Percentiles rank a stretch among this genome's conserved stretches.
These are phyloP conservation scores for Trichoderma reesei DNA, from an alignment of 495 filamentous ascomycete species.

Conservation along the genomic window DNA sequence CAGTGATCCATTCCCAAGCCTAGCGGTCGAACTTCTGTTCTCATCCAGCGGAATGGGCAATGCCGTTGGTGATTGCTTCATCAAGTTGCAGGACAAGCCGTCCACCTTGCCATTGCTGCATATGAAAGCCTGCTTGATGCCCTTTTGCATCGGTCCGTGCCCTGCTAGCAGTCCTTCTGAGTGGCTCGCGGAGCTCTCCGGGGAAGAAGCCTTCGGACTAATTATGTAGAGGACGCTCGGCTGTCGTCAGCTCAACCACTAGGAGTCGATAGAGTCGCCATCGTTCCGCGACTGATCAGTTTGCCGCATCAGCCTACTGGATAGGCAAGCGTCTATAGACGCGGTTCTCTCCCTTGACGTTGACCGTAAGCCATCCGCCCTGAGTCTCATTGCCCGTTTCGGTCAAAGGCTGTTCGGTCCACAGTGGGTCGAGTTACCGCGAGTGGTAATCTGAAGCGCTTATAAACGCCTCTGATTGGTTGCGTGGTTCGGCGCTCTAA, in stretches of 20 bases:
- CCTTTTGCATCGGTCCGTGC: background rate
- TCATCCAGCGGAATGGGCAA: background rate
- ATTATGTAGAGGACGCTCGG: background rate
- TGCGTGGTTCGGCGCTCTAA: background rate
- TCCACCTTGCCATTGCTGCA: background rate
- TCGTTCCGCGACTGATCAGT: background rate
- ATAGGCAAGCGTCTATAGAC: background rate
- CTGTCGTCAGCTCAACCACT: background rate
- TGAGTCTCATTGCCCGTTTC: background rate
- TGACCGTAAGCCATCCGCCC: background rate
- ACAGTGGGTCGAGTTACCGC: background rate
- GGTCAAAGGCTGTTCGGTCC: background rate
- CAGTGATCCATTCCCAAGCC: background rate
- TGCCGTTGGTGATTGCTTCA: background rate
- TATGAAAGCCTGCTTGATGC: background rate
- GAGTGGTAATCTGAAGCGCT: slow-evolving; percentile 5
- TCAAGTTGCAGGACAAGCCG: background rate
- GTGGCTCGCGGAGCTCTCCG: background rate
- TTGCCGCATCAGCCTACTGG: background rate
- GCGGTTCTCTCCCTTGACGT: background rate
- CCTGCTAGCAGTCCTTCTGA: background rate
- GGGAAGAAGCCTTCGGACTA: background rate
- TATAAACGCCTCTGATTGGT: background rate
- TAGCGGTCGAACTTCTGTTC: background rate
- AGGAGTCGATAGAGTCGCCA: too few relatives aligned